Percentiles rank a stretch among this genome's conserved stretches.
These are phyloP conservation scores for Craspedostauros australis DNA, from an alignment of 108 stramenopile species.

Conservation along the genomic window DNA sequence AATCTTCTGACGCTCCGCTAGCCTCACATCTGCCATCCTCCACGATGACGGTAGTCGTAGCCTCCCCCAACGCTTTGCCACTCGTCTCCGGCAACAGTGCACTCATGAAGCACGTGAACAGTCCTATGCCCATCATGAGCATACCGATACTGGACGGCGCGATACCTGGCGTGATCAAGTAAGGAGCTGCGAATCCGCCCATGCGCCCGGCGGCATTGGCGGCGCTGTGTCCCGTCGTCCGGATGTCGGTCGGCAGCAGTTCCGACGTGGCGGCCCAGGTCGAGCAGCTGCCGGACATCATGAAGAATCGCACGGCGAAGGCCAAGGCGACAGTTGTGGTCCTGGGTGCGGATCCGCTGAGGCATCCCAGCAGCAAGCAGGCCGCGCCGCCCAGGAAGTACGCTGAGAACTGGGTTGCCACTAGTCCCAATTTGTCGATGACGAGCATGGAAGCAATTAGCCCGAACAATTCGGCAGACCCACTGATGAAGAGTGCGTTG, in stretches of 20 bases:
- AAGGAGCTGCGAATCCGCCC: slow-evolving; percentile 40
- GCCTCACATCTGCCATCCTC: too few species aligned
- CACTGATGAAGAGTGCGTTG: slow-evolving; percentile 41
- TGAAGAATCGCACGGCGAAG: slow-evolving; percentile 30
- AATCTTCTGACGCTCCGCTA: too few species aligned
- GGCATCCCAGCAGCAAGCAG: slow-evolving; percentile 15
- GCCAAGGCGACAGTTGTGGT: slow-evolving; percentile 14
- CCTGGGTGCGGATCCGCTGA: neutral
- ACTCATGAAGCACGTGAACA: slow-evolving; percentile 1
- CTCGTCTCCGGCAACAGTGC: slow-evolving; percentile 23
- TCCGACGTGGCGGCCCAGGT: slow-evolving; percentile 59
- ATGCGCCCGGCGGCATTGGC: slow-evolving; percentile 61
- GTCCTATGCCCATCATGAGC: slow-evolving; percentile 5
- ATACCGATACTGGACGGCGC: slow-evolving; percentile 2
- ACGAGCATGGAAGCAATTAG: slow-evolving; percentile 20
- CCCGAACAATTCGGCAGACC: slow-evolving; percentile 46
- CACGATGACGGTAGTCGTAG: neutral
- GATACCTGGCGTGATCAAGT: slow-evolving; percentile 8
- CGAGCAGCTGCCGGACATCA: slow-evolving; percentile 32
- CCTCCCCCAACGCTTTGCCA: slow-evolving; percentile 13
- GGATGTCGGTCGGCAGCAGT: slow-evolving; percentile 57
- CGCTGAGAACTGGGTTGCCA: slow-evolving; percentile 20
- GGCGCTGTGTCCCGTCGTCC: slow-evolving; percentile 57
- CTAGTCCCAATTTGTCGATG: slow-evolving; percentile 37
- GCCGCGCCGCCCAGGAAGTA: slow-evolving; percentile 36